Conservation (phyloP, 306 rosid genomes). For the Oxytropis ochrocephala region DNA sequence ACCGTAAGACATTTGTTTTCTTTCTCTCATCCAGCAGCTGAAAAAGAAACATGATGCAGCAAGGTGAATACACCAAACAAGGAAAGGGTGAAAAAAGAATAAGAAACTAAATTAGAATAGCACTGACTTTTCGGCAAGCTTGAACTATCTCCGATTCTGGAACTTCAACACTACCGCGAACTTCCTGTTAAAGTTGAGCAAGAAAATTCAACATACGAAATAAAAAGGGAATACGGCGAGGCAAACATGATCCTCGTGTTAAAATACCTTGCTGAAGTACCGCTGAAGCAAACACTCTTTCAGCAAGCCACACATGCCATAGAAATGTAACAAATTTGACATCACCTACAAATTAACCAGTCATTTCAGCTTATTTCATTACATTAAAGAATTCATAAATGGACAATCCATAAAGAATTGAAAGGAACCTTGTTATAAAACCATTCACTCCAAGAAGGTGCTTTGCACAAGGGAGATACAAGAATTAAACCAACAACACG, state of each 20-base stretch:
- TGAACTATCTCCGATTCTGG: conserved; percentile 93
- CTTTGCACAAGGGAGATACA: conserved; percentile 88
- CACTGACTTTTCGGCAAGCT: conserved; percentile 89
- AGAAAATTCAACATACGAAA: not conserved
- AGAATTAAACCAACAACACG: conserved; percentile 95
- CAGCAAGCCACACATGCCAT: conserved; percentile 88
- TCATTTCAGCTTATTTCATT: not conserved
- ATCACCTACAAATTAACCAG: conserved; percentile 50
- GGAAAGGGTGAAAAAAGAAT: not conserved
- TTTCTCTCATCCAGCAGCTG: conserved; percentile 95
- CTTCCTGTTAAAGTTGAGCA: conserved; percentile 50
- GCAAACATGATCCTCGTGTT: not conserved
- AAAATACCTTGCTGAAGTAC: conserved; percentile 87
- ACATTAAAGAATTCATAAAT: conserved; percentile 7
- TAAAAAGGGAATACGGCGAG: not conserved
- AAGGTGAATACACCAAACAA: not conserved
- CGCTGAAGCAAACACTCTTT: conserved; percentile 95
- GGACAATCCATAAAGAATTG: not conserved
- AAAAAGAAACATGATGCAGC: conserved; percentile 24
- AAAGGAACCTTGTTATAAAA: conserved; percentile 78
- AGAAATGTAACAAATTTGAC: conserved; percentile 77
- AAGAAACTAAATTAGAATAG: conserved; percentile 19
- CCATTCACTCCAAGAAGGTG: conserved; percentile 99
- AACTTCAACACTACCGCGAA: conserved; percentile 68
- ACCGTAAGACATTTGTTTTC: conserved; percentile 59